Base-by-base conservation (phyloP, 192 early-diverging fungal genomes). In the Mortierella claussenii region DNA sequence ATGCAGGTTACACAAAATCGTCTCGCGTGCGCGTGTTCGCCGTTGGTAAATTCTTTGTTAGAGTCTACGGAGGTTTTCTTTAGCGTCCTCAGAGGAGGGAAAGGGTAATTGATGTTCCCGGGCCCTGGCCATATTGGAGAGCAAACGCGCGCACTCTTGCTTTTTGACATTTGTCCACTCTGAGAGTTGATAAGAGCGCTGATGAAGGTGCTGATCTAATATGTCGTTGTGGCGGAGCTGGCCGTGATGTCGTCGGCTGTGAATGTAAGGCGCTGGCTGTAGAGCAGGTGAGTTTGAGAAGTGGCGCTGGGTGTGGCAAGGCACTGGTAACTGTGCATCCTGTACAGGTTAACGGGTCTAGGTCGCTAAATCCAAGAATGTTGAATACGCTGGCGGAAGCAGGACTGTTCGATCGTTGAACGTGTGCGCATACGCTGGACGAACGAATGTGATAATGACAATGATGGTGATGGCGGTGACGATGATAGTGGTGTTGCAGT, bases 101-200 rank as follows among this genome's bases (percentile, higher is more conserved):
- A 60, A 0, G 11, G 57, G 45, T 1, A 56, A 36, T 10, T 54
- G 62, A 21, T 45, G 28, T 6, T 45, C 55, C 10, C 62, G 46
- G 4, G 34, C 62, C 18, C 71, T 55, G 10, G 71, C 71, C 56
- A 75, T 43, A 23, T 75, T 65, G 32, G 71, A 51, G 0, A 75
- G 33, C 2, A 75, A 44, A n/a, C 71, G 55, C 1, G 71, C 71
- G 11, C 71, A 56, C 24, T 75, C 71, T 10, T 36, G 48, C 30
- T 75, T 63, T 28, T 75, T 75, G 63, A 75, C 71, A 18, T 28
- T 60, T 0, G 57, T 66, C 71, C 71, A 75, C 21, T 75, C 71
- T 17, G 63, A 66, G 42, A 65, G 60, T 23, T 75, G 71, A 13
- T 31, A 58, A 1, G 63, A 40, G 0, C 56, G 71, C 36, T 40